These are phyloP conservation scores for Tremella mesenterica DNA, from an alignment of 768 basidiomycete genomes.

Conservation along the genomic window DNA sequence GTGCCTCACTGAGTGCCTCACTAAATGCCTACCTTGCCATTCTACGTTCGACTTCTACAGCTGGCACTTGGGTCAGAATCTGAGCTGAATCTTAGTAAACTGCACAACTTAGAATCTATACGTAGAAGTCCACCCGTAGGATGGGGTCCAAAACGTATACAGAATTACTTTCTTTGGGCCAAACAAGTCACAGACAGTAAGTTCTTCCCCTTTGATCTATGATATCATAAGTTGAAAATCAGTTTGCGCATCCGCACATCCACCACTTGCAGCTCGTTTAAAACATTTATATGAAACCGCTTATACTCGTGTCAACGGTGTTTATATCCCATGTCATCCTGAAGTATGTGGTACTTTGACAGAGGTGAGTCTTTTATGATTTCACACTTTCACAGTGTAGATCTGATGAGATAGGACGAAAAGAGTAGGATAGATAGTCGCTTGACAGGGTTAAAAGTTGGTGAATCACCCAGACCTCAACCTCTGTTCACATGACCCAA, in stretches of 20 bases:
- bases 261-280: slow-evolving; percentile 19
- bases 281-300: slow-evolving; percentile 35
- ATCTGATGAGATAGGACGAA: slow-evolving; percentile 16
- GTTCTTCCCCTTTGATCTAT: neutral
- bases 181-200: slow-evolving; percentile 38
- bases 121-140: slow-evolving; percentile 40
- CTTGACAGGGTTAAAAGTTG: slow-evolving; percentile 19
- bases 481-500: slow-evolving; percentile 27
- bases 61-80: no score
- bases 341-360: slow-evolving; percentile 30
- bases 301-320: slow-evolving; percentile 30
- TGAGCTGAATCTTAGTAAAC: slow-evolving; percentile 24
- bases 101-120: slow-evolving; percentile 41
- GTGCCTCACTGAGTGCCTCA: no score
- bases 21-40: no score
- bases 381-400: neutral
- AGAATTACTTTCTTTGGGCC: slow-evolving; percentile 42
- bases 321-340: slow-evolving; percentile 36
- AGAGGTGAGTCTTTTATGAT: slow-evolving; percentile 19
- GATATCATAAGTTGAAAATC: neutral
- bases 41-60: no score
- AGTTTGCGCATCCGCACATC: slow-evolving; percentile 35
- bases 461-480: slow-evolving; percentile 23
- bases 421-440: slow-evolving; percentile 27
- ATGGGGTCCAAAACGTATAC: slow-evolving; percentile 36